Base-by-base conservation (phyloP, 768 basidiomycete genomes). In the Grammothele lineata region DNA sequence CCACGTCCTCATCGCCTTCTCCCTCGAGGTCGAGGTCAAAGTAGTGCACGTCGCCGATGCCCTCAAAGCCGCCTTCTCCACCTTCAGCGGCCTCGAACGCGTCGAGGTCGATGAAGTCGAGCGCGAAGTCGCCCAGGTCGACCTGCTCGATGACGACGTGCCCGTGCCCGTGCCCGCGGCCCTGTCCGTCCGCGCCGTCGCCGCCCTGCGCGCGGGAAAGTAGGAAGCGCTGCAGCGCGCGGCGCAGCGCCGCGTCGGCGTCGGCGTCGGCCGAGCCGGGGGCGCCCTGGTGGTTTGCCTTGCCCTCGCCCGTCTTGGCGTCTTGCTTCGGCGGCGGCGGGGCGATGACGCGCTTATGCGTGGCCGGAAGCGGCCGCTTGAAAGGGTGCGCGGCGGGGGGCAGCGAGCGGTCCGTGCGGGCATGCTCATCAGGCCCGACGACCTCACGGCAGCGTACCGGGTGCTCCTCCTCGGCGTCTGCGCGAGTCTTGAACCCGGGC, bases 401-500 rank as follows among this genome's bases (percentile, higher is more conserved):
- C 19, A 78, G 66, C 15, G 56, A 33, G 36, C 45, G 53, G 49
- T 66, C 65, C 6, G 57, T 59, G 33, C 37, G 37, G 25, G 54
- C 59, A 39, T 55, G 54, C 25, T 54, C 62, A 12, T 53, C 47
- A 15, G 58, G 40, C 42, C 51, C 45, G 37, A 92, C 73, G 53
- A 93, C 74, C 66, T 91, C 81, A 38, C 91, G 83, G 65, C 91
- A 93, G 47, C 81, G 81, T 58, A 92, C 83, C 57, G 75, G 68
- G 10, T 82, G 73, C 56, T 90, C 86, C 42, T 81, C 80, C 40
- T 73, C 75, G 32, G 74, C 69, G 54, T 88, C 83, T 38, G 75
- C 75, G 25, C 73, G 79, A 46, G 88, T 87, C 64, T 79, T 86
- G 72, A 99, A 98, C 10, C 93, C 90, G 15, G 93, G 93, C 57